Base-by-base conservation (phyloP, 2,329 filamentous ascomycete genomes). In the Penicillium griseofulvum region DNA sequence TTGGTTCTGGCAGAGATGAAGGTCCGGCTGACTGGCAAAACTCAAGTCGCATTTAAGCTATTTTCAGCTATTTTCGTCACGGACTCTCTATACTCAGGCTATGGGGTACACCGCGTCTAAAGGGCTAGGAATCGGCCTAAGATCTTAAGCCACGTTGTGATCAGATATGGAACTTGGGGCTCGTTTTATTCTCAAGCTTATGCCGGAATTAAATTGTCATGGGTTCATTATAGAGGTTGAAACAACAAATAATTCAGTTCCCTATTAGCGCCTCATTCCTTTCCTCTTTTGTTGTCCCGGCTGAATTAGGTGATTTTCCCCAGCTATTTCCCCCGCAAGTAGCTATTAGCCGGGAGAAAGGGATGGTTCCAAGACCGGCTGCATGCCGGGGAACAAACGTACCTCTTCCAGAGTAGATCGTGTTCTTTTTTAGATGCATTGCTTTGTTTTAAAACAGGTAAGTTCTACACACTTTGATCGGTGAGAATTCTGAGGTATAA, bases 31-130 rank as follows among this genome's bases (percentile, higher is more conserved):
- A 70, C 68, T 67, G 11, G 28, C 28, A 11, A 41, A 26, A 63
- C 36, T 47, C 47, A 55, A 53, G 31, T 59, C 58, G 57, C 56
- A 53, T 62, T 61, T 60, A 58, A 63, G 56, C 66, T 71, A 63
- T 56, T 68, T 68, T 65, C 61, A 63, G 56, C 66, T 71, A 64
- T 56, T 68, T 68, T 65, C 61, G 68, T 64, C 67, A 69, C 66
- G 62, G 68, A 62, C 57, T 29, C 56, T 53, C 37, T 36, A 22
- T 24, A 29, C 45, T 22, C 33, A 33, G 37, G 24, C 46, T 49
- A 49, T 16, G 28, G 38, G 55, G 43, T 54, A 55, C 59, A 60
- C 50, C 49, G 46, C 57, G 51, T 52, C 29, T 55, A 36, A 46
- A 49, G 26, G 49, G 34, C 52, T 31, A 48, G 36, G 38, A 29